These are phyloP conservation scores for Tephrocybe sp. DNA, from an alignment of 768 basidiomycete species.

Conservation along the genomic window DNA sequence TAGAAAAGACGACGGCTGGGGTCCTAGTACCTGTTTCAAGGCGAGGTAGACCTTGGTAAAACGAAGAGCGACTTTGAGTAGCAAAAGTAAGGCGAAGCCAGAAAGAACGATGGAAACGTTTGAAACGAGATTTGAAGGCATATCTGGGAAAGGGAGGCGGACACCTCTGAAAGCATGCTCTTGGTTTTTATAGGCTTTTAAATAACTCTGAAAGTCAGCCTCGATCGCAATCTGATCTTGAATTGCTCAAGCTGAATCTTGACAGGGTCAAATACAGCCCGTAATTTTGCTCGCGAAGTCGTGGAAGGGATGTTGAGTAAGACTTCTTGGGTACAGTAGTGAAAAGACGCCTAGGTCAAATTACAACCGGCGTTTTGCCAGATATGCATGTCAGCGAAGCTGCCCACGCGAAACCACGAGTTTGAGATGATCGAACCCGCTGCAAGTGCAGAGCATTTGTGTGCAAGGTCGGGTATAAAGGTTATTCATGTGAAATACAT, in stretches of 20 bases:
- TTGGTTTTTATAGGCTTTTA: conserved; percentile 8
- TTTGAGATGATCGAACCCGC: too few species aligned
- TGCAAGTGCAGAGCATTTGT: not conserved
- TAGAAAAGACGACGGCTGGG: conserved; percentile 43
- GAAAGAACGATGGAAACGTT: conserved; percentile 25
- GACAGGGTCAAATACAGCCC: not conserved
- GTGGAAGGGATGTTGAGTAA: not conserved
- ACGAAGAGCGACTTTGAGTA: conserved; percentile 33
- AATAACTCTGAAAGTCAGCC: conserved; percentile 12
- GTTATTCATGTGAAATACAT: conserved; percentile 4
- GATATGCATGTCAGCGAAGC: not conserved
- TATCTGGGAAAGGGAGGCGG: conserved; percentile 10
- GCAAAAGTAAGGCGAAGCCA: conserved; percentile 27
- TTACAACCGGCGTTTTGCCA: too few species aligned
- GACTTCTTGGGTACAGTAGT: not conserved
- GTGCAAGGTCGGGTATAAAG: not conserved
- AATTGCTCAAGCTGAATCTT: not conserved
- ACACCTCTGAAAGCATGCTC: not conserved
- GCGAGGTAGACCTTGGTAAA: conserved; percentile 29
- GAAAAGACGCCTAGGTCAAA: too few species aligned
- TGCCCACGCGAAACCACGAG: too few species aligned
- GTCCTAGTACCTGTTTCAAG: conserved; percentile 53
- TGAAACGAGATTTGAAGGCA: conserved; percentile 25
- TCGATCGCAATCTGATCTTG: conserved; percentile 16
- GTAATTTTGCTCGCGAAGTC: not conserved